phyloP scores from a whole-genome alignment of 305 asterid species.

The Solanum hybrid region DNA sequence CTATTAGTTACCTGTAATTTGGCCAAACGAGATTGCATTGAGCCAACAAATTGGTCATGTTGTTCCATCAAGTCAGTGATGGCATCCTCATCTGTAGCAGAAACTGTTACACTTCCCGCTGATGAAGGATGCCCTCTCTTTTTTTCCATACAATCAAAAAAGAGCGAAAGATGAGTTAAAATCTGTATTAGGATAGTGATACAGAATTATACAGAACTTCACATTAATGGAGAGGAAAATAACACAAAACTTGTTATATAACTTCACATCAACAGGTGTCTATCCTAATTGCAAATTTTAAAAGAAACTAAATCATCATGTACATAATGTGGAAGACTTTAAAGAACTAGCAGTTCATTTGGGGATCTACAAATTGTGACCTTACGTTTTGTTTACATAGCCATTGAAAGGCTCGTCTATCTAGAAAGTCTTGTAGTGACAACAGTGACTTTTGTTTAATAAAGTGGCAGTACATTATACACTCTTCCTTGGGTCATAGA shows the following conservation, averaged over 20 bases:
- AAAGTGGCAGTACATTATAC: neutral
- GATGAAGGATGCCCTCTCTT: conserved; percentile 47
- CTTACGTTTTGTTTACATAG: neutral
- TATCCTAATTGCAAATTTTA: neutral
- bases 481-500: neutral
- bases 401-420: neutral
- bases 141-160: conserved; percentile 9
- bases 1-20: conserved; percentile 61
- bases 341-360: neutral
- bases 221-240: neutral
- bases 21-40: conserved; percentile 80
- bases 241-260: neutral
- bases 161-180: conserved; percentile 1
- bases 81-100: conserved; percentile 75
- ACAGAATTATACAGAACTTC: conserved; percentile 1
- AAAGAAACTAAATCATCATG: neutral
- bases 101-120: conserved; percentile 54
- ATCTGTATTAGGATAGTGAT: neutral
- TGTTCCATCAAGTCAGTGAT: conserved; percentile 65
- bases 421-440: neutral
- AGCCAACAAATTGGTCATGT: conserved; percentile 71
- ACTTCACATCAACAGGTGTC: neutral
- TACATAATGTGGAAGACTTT: neutral
- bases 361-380: neutral
- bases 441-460: neutral